These are phyloP conservation scores for Russula vinacea DNA, from an alignment of 768 basidiomycete species.

Conservation along the genomic window DNA sequence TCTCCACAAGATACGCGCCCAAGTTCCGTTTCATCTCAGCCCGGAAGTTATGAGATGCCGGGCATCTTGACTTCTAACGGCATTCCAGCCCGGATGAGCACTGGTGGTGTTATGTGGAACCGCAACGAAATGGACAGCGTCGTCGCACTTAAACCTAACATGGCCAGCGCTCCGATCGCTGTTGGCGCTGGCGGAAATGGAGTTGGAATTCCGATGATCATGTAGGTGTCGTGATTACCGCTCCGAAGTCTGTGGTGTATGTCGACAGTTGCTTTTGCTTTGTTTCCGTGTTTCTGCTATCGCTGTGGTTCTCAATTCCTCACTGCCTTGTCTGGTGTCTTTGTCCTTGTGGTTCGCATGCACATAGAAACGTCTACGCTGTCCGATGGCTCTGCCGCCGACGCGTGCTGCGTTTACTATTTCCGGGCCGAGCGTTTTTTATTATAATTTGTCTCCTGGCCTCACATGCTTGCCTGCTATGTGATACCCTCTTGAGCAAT, in stretches of 20 bases:
- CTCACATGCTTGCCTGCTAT: slow-evolving; percentile 13
- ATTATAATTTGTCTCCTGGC: slow-evolving; percentile 12
- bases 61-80: slow-evolving; percentile 29
- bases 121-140: slow-evolving; percentile 35
- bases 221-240: slow-evolving; percentile 29
- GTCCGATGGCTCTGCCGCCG: not conserved
- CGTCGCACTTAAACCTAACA: slow-evolving; percentile 37
- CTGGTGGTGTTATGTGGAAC: slow-evolving; percentile 34
- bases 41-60: slow-evolving; percentile 40
- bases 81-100: slow-evolving; percentile 30
- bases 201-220: slow-evolving; percentile 42
- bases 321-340: slow-evolving; percentile 10
- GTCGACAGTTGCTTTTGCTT: not conserved
- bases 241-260: not conserved
- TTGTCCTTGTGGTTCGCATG: slow-evolving; percentile 14
- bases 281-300: not conserved
- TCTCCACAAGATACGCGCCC: slow-evolving; percentile 35
- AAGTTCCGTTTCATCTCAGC: slow-evolving; percentile 31
- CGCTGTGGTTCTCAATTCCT: slow-evolving; percentile 16
- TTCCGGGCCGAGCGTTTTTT: slow-evolving; percentile 3
- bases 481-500: slow-evolving; percentile 19
- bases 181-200: slow-evolving; percentile 40
- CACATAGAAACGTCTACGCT: slow-evolving; percentile 11
- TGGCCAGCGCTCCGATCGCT: slow-evolving; percentile 38
- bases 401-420: slow-evolving; percentile 6